Base-by-base conservation (phyloP, 1,284 basidiomycete species). In the Ustilago tritici region DNA sequence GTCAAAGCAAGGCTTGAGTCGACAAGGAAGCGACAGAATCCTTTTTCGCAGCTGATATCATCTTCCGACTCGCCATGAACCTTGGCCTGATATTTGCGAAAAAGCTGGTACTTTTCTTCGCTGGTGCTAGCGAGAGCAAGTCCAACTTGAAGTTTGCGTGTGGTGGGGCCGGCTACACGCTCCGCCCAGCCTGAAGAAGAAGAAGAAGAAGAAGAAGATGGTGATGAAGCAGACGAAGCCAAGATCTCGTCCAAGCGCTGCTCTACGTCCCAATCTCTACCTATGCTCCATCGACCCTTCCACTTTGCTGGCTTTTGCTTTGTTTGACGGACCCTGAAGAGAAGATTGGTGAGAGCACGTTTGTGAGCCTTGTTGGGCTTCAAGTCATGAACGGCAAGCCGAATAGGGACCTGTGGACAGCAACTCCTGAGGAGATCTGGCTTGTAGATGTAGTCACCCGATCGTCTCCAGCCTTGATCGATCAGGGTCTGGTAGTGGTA, bases 401-500 rank as follows among this genome's bases (percentile, higher is more conserved):
- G 77, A 12, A 85, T 84, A 0, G 82, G 67, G 17, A 79, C 65
- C 36, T 84, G 84, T 2, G 82, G 64, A 47, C 84, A 85, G 64
- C 84, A 85, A 7, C 80, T 83, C 11, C 82, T 61, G 14, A 54
- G 17, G 17, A 80, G 64, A 59, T 85, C 84, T 1, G 82, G 80
- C 58, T 84, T 82, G 77, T 85, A 85, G 40, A 84, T 11, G 63
- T 81, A 84, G 49, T 66, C 32, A 5, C 84, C 84, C 1, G 79
- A 81, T 0, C 84, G 68, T 54, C 84, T 69, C 83, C 83, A 85
- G 2, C 82, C 83, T 43, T 65, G 66, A 60, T 85, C 84, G 47
- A 83, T 47, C 34, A 85, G 77, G 8, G 14, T 28, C 56, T 85
- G 83, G 54, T 85, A 85, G 35, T 75, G 62, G 10, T 63, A 64